A percentile compares a stretch with the other conserved stretches of the same genome.
Conservation (phyloP, 768 basidiomycete genomes). For the Tephrocybe sp. region DNA sequence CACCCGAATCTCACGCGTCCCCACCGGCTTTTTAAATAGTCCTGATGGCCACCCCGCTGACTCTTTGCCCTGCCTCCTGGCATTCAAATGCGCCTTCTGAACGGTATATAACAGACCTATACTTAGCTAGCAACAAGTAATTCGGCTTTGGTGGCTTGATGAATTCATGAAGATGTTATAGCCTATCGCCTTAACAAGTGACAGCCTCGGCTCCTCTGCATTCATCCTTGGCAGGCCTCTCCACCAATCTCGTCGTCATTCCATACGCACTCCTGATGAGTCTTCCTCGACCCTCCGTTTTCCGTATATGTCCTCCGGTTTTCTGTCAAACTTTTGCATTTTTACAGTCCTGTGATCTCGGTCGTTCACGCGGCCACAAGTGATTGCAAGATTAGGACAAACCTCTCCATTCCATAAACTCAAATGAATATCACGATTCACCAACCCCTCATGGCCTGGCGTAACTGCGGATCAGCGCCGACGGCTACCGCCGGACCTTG, state of each 20-base stretch:
- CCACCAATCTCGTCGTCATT: constrained; percentile 4
- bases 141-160: too few species aligned
- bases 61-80: too few species aligned
- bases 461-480: constrained; percentile 34
- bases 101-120: background rate
- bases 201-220: constrained; percentile 7
- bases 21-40: constrained; percentile 17
- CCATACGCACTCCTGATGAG: background rate
- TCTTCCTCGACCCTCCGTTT: background rate
- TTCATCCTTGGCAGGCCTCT: background rate
- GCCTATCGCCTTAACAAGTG: constrained; percentile 2
- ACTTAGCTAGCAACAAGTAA: background rate
- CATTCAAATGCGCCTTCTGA: background rate
- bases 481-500: constrained; percentile 23
- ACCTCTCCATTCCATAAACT: constrained; percentile 6
- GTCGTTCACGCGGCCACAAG: constrained; percentile 3
- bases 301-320: constrained; percentile 1
- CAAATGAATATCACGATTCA: background rate
- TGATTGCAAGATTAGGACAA: constrained; percentile 1
- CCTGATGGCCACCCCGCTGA: background rate
- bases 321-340: constrained; percentile 8
- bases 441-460: constrained; percentile 25
- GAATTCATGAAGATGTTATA: background rate
- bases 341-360: constrained; percentile 4
- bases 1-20: constrained; percentile 16